Conservation (phyloP, 345 rosid species). For the Cardamine occulta region DNA sequence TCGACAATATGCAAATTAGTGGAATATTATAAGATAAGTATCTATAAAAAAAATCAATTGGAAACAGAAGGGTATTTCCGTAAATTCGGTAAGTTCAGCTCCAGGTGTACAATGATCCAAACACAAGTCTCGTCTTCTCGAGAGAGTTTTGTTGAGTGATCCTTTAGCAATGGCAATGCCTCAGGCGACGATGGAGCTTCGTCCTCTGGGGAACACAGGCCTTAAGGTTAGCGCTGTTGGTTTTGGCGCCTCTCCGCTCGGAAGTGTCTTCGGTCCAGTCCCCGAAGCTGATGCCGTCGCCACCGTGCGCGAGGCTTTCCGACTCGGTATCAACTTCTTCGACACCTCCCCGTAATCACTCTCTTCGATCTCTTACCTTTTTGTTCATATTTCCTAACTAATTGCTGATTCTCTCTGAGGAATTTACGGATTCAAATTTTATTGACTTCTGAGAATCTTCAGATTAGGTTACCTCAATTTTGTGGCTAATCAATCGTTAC, state of each 20-base stretch:
- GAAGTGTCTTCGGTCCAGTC: slow-evolving; percentile 82
- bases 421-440: not conserved
- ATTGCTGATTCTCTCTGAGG: not conserved
- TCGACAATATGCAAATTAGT: too few relatives aligned
- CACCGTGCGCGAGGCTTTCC: slow-evolving; percentile 80
- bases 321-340: slow-evolving; percentile 90
- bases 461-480: not conserved
- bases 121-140: slow-evolving; percentile 8
- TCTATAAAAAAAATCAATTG: not conserved
- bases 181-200: slow-evolving; percentile 55
- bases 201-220: slow-evolving; percentile 69
- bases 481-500: not conserved
- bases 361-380: not conserved
- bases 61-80: not conserved
- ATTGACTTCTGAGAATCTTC: not conserved
- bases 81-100: not conserved
- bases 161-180: slow-evolving; percentile 30
- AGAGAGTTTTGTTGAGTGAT: not conserved
- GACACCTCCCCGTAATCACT: slow-evolving; percentile 90
- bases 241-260: slow-evolving; percentile 93
- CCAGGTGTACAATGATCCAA: not conserved
- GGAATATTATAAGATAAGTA: too few relatives aligned
- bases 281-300: slow-evolving; percentile 79
- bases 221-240: slow-evolving; percentile 78
- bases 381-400: not conserved